These are phyloP conservation scores for Pseudogymnoascus sp. DNA, from an alignment of 2,329 filamentous ascomycete species.

Conservation along the genomic window DNA sequence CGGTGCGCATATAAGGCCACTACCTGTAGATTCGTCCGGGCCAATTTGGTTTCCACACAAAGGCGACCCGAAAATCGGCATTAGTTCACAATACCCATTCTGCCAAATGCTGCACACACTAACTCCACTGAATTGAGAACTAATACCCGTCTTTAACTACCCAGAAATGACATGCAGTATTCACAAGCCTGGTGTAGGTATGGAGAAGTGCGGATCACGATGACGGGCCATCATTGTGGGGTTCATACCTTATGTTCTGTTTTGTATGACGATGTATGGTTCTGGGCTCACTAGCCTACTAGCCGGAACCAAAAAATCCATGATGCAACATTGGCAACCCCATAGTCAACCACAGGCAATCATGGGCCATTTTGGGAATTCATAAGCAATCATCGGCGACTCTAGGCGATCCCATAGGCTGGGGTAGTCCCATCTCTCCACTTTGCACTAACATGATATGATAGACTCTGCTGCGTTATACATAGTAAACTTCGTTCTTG, in stretches of 20 bases:
- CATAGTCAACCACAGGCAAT: conserved; percentile 5
- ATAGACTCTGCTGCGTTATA: background rate
- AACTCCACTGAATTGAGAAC: background rate
- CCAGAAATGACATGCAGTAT: background rate
- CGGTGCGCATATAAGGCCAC: background rate
- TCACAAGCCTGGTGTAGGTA: background rate
- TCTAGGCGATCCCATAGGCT: background rate
- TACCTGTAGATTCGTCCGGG: background rate
- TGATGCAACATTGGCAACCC: conserved; percentile 7
- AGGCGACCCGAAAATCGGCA: too few species aligned
- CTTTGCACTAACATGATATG: conserved; percentile 6
- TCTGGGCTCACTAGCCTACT: conserved; percentile 1
- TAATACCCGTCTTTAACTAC: background rate
- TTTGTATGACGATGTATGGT: background rate
- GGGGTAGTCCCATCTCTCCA: conserved; percentile 5
- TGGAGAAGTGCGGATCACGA: conserved; percentile 9
- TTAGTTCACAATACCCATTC: background rate
- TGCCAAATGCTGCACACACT: background rate
- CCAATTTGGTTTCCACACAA: background rate
- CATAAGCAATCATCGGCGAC: background rate
- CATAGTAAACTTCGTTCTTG: background rate
- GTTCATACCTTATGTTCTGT: background rate
- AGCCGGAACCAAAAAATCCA: background rate
- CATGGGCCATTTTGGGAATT: background rate
- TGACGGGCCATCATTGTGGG: background rate